Conservation (phyloP, 306 rosid species). For the Acacia melanoxylon region DNA sequence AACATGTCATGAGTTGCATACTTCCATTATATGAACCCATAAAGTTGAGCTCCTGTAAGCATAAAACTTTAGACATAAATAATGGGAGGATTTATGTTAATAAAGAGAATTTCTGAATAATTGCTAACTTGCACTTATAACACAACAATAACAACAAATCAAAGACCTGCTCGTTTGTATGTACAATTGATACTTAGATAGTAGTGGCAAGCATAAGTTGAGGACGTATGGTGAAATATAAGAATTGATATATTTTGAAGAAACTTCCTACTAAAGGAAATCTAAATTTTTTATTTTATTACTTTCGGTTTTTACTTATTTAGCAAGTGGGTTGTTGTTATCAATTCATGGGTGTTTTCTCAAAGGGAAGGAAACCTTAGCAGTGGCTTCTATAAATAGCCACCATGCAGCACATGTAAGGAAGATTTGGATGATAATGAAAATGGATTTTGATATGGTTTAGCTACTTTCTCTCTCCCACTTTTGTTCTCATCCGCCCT, state of each 20-base stretch:
- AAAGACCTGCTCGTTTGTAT: not conserved
- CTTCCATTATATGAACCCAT: constrained; percentile 20
- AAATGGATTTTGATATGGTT: not conserved
- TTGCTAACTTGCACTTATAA: not conserved
- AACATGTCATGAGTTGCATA: not conserved
- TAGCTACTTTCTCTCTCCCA: not conserved
- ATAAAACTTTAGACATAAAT: not conserved
- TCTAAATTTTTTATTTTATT: not conserved
- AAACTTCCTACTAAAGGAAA: not conserved
- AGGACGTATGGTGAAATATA: not conserved
- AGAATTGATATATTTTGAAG: not conserved
- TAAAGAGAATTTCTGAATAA: not conserved
- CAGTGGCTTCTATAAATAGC: not conserved
- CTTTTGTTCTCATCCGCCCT: not conserved
- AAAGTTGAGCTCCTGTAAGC: not conserved
- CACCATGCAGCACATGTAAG: not conserved
- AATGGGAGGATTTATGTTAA: not conserved
- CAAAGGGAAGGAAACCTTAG: not conserved
- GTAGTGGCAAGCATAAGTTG: constrained; percentile 15
- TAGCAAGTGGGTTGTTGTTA: not conserved
- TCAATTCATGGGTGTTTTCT: not conserved
- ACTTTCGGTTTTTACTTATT: not conserved
- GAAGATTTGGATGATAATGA: not conserved
- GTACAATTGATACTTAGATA: not conserved
- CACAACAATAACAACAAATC: not conserved